These are phyloP conservation scores for Bipolaris bicolor DNA, from an alignment of 2,329 filamentous ascomycete genomes.

Conservation along the genomic window DNA sequence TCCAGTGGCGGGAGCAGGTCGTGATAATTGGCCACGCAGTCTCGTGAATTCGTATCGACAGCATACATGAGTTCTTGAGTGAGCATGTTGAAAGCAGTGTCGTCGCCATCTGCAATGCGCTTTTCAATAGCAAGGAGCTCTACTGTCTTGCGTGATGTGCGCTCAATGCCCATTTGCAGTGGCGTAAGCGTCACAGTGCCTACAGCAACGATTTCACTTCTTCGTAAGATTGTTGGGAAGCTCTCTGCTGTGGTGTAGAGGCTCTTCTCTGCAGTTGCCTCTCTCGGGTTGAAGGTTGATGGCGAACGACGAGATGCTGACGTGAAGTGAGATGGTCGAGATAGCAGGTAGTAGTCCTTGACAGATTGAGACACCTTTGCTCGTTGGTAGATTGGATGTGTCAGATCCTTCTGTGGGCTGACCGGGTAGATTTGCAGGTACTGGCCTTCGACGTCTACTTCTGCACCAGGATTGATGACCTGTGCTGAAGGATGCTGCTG, in stretches of 20 bases:
- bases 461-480: conserved; percentile 71
- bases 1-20: conserved; percentile 67
- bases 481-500: conserved; percentile 87
- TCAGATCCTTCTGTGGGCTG: conserved; percentile 79
- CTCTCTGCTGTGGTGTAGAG: conserved; percentile 82
- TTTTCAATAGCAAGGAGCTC: conserved; percentile 81
- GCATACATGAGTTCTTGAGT: conserved; percentile 79
- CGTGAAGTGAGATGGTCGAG: conserved; percentile 78
- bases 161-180: conserved; percentile 86
- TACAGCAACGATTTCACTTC: conserved; percentile 79
- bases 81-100: conserved; percentile 70
- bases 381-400: conserved; percentile 84
- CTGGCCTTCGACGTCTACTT: conserved; percentile 87
- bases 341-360: conserved; percentile 83
- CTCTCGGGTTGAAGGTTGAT: conserved; percentile 67
- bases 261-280: conserved; percentile 82
- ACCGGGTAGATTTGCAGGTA: conserved; percentile 83
- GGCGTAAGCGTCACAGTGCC: conserved; percentile 72
- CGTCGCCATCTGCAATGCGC: conserved; percentile 73
- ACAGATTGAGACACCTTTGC: conserved; percentile 82
- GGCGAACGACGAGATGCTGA: conserved; percentile 75
- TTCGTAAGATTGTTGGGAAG: conserved; percentile 88
- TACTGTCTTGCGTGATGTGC: conserved; percentile 87
- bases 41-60: conserved; percentile 75
- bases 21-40: conserved; percentile 78